phyloP scores from a whole-genome alignment of 1,284 basidiomycete species.

The Fomitopsis palustris region DNA sequence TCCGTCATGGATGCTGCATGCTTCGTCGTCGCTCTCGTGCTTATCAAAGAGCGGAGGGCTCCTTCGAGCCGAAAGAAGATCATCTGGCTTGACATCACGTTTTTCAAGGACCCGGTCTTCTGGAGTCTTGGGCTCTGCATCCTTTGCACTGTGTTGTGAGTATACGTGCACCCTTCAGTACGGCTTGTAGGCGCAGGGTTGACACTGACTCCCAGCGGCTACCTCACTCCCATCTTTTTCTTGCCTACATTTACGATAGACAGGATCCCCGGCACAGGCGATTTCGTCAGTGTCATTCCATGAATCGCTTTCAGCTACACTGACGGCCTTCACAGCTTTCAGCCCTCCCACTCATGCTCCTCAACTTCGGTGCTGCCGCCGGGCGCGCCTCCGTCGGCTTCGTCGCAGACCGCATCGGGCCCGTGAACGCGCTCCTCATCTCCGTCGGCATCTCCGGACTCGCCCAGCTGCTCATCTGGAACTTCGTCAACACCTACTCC shows the following conservation, averaged over 20 bases:
- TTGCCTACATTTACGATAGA: slow-evolving; percentile 19
- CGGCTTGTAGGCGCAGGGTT: neutral
- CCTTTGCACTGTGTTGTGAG: slow-evolving; percentile 22
- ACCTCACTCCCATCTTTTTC: slow-evolving; percentile 24
- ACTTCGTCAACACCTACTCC: slow-evolving; percentile 21
- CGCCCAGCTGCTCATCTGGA: slow-evolving; percentile 23
- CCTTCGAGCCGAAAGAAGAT: slow-evolving; percentile 11
- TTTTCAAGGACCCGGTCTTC: slow-evolving; percentile 24
- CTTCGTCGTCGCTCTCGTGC: slow-evolving; percentile 16
- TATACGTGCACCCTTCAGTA: neutral
- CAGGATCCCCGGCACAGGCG: slow-evolving; percentile 16
- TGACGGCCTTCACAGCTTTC: slow-evolving; percentile 11
- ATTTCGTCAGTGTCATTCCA: slow-evolving; percentile 13
- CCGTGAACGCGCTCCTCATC: slow-evolving; percentile 21
- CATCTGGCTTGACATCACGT: slow-evolving; percentile 23
- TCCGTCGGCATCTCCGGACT: slow-evolving; percentile 23
- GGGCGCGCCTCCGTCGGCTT: slow-evolving; percentile 23
- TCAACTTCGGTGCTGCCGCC: slow-evolving; percentile 20
- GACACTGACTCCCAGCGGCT: slow-evolving; percentile 14
- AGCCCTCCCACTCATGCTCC: slow-evolving; percentile 19
- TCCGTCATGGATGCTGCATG: slow-evolving; percentile 20
- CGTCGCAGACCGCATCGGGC: slow-evolving; percentile 22
- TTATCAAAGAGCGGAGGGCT: slow-evolving; percentile 20
- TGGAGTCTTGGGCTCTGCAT: slow-evolving; percentile 24
- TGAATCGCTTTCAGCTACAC: neutral